Percentiles rank a stretch among this genome's conserved stretches.
phyloP scores from a whole-genome alignment of 345 rosid species.

The Salix dunnii region DNA sequence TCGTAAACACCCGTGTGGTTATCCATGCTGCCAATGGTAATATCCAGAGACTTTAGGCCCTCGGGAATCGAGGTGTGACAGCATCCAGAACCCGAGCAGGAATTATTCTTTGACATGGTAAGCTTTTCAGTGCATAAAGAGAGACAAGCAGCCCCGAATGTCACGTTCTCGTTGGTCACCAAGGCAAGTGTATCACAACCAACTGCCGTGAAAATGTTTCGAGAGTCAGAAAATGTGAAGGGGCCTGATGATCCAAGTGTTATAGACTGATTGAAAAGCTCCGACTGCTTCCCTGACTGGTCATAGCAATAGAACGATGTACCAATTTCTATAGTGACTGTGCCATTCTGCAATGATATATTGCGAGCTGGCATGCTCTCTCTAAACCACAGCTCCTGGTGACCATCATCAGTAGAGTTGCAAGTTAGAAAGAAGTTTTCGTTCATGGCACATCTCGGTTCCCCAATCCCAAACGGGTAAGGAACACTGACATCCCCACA shows the following conservation, averaged over 20 bases:
- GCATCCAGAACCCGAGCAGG: neutral
- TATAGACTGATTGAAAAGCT: accelerated
- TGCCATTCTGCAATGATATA: slow-evolving; percentile 11
- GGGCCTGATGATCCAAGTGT: neutral
- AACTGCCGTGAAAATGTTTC: slow-evolving; percentile 26
- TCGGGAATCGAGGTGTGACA: neutral
- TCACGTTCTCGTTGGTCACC: neutral
- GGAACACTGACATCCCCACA: slow-evolving; percentile 30
- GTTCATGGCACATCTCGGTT: slow-evolving; percentile 11
- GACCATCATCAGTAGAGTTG: neutral
- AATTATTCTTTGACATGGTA: neutral
- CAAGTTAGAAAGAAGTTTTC: neutral
- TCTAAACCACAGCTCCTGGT: neutral
- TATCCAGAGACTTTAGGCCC: neutral
- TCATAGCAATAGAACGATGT: slow-evolving; percentile 11
- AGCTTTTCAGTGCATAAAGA: neutral
- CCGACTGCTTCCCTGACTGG: no score
- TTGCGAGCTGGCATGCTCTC: neutral
- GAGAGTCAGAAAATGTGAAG: slow-evolving; percentile 7
- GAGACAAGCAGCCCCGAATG: slow-evolving; percentile 11
- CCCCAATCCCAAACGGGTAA: slow-evolving; percentile 27
- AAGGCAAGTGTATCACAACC: slow-evolving; percentile 15
- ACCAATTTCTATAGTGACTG: neutral
- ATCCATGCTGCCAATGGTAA: accelerated
- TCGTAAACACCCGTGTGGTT: neutral